Percentiles rank a stretch among this genome's conserved stretches.
Conservation (phyloP, 1,139 yeast genomes). For the Hansenula lynferdii region DNA sequence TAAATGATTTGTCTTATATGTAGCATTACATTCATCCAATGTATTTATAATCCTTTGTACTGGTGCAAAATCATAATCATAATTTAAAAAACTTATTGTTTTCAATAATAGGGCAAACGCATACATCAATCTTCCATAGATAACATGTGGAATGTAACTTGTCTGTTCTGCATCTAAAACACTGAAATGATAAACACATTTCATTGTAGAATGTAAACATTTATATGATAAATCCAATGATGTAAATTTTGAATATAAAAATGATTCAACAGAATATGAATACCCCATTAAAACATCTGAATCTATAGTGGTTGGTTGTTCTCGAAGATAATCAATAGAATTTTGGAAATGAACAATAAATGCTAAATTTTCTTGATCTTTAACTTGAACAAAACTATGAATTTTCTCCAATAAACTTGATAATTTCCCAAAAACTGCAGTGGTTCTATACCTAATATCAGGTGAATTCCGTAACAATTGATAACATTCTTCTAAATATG, state of each 20-base stretch:
- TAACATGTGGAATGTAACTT: conserved; percentile 56
- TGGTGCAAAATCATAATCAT: conserved; percentile 12
- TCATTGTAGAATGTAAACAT: conserved; percentile 53
- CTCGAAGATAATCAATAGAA: conserved; percentile 32
- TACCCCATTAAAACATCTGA: conserved; percentile 26
- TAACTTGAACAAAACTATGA: conserved; percentile 44
- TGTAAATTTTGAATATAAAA: conserved; percentile 71
- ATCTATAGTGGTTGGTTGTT: conserved; percentile 14
- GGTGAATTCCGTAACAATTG: conserved; percentile 35
- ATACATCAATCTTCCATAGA: conserved; percentile 60
- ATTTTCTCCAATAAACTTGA: conserved; percentile 60
- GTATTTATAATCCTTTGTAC: conserved; percentile 13
- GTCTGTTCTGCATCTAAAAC: conserved; percentile 38
- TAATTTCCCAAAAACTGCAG: conserved; percentile 59
- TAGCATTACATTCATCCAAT: conserved; percentile 11
- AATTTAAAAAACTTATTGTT: conserved; percentile 15
- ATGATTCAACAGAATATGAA: conserved; percentile 67
- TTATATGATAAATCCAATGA: conserved; percentile 35
- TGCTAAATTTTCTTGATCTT: conserved; percentile 28
- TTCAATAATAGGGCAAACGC: conserved; percentile 30
- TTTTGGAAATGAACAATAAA: conserved; percentile 38
- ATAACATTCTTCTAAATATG: conserved; percentile 57
- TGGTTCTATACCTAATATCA: conserved; percentile 28
- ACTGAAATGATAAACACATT: conserved; percentile 46
- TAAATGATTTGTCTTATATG: conserved; percentile 15